Conservation (phyloP, 164 flowering plant species). For the Tetracentron sinense region DNA sequence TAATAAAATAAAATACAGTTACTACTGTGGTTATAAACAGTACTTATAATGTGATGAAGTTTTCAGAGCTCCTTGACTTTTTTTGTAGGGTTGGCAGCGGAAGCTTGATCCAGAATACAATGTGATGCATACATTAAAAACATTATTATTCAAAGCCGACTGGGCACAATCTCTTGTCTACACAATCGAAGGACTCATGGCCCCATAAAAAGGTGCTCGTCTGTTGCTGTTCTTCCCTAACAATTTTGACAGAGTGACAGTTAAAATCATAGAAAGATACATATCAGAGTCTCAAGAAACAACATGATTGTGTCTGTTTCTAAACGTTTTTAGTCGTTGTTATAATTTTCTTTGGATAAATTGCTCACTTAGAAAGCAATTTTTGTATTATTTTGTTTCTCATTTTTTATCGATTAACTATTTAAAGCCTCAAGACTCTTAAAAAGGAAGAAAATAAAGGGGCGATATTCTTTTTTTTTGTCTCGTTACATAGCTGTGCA, state of each 20-base stretch:
- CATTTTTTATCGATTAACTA: background rate
- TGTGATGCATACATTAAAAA: constrained; percentile 47
- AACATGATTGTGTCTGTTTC: constrained; percentile 5
- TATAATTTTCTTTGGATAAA: background rate
- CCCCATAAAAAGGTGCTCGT: constrained; percentile 31
- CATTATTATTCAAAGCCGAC: constrained; percentile 50
- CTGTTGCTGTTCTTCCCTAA: constrained; percentile 6
- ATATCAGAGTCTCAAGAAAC: background rate
- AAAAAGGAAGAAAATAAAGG: background rate
- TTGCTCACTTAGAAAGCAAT: background rate
- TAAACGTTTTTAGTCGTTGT: background rate
- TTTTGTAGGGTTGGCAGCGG: constrained; percentile 61
- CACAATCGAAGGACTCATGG: constrained; percentile 65
- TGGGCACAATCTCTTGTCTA: constrained; percentile 58
- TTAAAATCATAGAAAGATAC: background rate
- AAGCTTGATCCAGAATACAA: constrained; percentile 67
- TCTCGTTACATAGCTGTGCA: too few relatives aligned
- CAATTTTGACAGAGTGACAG: constrained; percentile 24
- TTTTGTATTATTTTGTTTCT: background rate
- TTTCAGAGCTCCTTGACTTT: background rate
- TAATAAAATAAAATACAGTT: too few relatives aligned
- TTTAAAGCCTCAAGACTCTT: too few relatives aligned
- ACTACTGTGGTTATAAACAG: too few relatives aligned
- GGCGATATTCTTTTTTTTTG: background rate
- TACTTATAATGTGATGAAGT: background rate